These are phyloP conservation scores for Acaromyces ingoldii DNA, from an alignment of 1,284 basidiomycete species.

Conservation along the genomic window DNA sequence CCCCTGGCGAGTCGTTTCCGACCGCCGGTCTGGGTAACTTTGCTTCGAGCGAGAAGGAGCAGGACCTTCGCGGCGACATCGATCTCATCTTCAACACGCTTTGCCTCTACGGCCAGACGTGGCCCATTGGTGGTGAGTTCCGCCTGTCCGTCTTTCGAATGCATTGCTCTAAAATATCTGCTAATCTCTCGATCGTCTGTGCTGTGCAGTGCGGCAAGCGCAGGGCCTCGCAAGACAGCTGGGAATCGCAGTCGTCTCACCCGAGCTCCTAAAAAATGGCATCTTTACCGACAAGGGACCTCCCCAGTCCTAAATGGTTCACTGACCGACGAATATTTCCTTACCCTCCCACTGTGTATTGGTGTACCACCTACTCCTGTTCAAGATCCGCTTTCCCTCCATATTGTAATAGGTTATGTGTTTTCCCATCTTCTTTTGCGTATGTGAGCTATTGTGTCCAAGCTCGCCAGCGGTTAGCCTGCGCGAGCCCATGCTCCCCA, in stretches of 20 bases:
- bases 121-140: slow-evolving; percentile 13
- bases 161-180: background rate
- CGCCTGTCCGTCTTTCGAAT: background rate
- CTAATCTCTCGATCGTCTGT: background rate
- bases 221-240: background rate
- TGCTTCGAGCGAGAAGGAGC: background rate
- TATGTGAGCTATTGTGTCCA: too few species aligned
- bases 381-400: too few species aligned
- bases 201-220: background rate
- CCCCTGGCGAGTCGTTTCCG: too few species aligned
- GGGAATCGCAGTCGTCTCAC: background rate
- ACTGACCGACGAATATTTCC: too few species aligned
- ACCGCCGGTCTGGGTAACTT: background rate
- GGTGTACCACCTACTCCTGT: too few species aligned
- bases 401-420: too few species aligned
- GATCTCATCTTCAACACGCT: slow-evolving; percentile 11
- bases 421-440: too few species aligned
- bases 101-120: slow-evolving; percentile 9
- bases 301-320: too few species aligned
- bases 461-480: too few species aligned
- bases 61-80: slow-evolving; percentile 6
- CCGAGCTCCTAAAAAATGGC: background rate
- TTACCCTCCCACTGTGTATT: too few species aligned
- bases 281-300: slow-evolving; percentile 8
- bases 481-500: too few species aligned